Conservation (phyloP, 2,329 filamentous ascomycete genomes). For the Pseudogymnoascus sp. region DNA sequence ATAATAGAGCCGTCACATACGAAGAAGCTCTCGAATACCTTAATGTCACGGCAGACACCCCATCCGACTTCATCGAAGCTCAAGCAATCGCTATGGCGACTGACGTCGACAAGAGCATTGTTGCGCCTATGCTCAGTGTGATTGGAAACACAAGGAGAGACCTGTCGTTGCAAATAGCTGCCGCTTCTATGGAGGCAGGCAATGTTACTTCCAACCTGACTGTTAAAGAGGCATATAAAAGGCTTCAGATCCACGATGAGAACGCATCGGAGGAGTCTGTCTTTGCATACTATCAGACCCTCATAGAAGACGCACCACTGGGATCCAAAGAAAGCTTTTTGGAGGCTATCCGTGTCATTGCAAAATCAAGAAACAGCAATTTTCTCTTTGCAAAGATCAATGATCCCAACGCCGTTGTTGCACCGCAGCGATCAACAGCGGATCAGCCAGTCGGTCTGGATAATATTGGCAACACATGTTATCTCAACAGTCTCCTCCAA, state of each 20-base stretch:
- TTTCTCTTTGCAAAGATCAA: conserved; percentile 29
- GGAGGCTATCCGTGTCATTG: conserved; percentile 28
- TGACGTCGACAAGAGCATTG: conserved; percentile 26
- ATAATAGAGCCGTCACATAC: conserved; percentile 49
- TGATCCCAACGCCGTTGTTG: conserved; percentile 27
- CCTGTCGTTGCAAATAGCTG: conserved; percentile 23
- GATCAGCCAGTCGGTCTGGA: conserved; percentile 75
- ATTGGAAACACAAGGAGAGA: conserved; percentile 21
- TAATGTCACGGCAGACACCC: conserved; percentile 31
- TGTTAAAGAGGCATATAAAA: conserved; percentile 27
- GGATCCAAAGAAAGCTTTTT: conserved; percentile 27
- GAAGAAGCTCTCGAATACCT: conserved; percentile 58
- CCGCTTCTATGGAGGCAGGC: conserved; percentile 23
- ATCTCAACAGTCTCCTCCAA: conserved; percentile 91
- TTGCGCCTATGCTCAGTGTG: conserved; percentile 25
- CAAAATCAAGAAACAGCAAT: conserved; percentile 25
- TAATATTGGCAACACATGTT: conserved; percentile 97
- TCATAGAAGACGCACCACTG: conserved; percentile 22
- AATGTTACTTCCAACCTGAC: conserved; percentile 20
- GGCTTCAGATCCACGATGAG: conserved; percentile 25
- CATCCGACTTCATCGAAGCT: conserved; percentile 28
- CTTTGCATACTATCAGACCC: conserved; percentile 26
- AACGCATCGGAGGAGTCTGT: conserved; percentile 27
- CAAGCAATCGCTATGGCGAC: conserved; percentile 25
- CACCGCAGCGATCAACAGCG: conserved; percentile 22